Percentiles rank a stretch among this genome's conserved stretches.
phyloP scores from a whole-genome alignment of 2,329 filamentous ascomycete species.

The Alternaria metachromatica region DNA sequence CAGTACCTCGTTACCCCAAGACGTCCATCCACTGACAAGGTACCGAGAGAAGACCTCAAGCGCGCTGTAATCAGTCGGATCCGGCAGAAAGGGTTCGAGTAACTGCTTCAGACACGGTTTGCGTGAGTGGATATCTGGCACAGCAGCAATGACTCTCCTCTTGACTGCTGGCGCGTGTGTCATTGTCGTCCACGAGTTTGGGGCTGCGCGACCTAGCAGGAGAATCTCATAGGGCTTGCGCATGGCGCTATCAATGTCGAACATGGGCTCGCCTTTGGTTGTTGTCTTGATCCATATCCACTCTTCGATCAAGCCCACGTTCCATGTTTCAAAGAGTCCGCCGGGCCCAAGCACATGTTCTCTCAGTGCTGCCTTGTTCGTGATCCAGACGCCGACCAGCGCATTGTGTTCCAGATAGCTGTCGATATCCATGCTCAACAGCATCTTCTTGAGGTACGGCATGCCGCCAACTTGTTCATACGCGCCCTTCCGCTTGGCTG shows the following conservation, averaged over 20 bases:
- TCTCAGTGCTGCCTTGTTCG: conserved; percentile 69
- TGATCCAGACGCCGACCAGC: conserved; percentile 77
- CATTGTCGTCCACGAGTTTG: conserved; percentile 33
- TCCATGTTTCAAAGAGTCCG: conserved; percentile 72
- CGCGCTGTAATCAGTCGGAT: conserved; percentile 57
- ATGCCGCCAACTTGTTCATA: conserved; percentile 56
- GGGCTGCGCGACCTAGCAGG: conserved; percentile 61
- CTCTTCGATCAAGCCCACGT: conserved; percentile 69
- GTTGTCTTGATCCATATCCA: conserved; percentile 85
- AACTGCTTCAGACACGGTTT: conserved; percentile 74
- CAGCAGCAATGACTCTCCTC: conserved; percentile 68
- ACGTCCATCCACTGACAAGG: conserved; percentile 77
- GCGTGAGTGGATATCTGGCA: conserved; percentile 78
- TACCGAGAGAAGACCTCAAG: conserved; percentile 81
- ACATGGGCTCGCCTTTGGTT: conserved; percentile 67
- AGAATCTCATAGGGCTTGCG: conserved; percentile 80
- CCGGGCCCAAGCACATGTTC: conserved; percentile 61
- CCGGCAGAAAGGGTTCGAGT: conserved; percentile 62
- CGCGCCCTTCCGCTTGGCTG: conserved; percentile 66
- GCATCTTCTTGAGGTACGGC: conserved; percentile 54
- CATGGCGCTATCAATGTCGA: conserved; percentile 66
- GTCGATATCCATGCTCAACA: conserved; percentile 56
- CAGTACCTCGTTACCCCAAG: conserved; percentile 77
- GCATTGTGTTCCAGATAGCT: conserved; percentile 42
- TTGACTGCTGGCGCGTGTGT: conserved; percentile 40